These are phyloP conservation scores for Herpetospermum pedunculosum DNA, from an alignment of 306 rosid species.

Conservation along the genomic window DNA sequence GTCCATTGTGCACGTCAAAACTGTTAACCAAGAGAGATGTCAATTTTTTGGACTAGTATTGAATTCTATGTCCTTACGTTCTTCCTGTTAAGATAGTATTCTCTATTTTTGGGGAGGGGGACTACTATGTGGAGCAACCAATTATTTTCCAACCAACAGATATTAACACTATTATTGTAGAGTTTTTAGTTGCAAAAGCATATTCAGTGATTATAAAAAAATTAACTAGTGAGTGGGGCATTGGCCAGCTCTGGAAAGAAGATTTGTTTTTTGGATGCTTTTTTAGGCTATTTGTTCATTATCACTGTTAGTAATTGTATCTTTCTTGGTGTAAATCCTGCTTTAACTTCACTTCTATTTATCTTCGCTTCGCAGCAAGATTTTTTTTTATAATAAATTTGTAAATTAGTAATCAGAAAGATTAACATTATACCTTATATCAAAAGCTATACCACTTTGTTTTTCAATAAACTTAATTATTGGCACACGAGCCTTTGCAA, in stretches of 20 bases:
- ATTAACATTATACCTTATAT: conserved; percentile 50
- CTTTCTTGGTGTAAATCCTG: background rate
- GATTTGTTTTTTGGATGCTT: background rate
- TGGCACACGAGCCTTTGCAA: conserved; percentile 94
- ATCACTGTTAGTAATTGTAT: background rate
- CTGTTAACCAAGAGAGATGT: conserved; percentile 29
- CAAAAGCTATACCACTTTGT: conserved; percentile 72
- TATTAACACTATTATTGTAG: background rate
- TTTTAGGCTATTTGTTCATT: background rate
- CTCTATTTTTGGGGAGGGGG: background rate
- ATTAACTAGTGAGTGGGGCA: background rate
- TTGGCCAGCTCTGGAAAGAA: background rate
- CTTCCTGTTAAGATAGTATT: background rate
- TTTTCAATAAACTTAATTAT: conserved; percentile 82
- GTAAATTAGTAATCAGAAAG: background rate
- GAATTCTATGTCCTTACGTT: background rate
- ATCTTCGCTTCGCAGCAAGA: background rate
- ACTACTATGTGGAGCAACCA: background rate
- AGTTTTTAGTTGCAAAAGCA: background rate
- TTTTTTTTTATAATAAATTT: background rate
- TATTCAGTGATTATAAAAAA: background rate
- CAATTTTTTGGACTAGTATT: background rate
- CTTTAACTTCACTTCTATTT: background rate
- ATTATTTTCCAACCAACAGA: background rate
- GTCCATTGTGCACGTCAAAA: conserved; percentile 83